These are phyloP conservation scores for Neofusicoccum parvum DNA, from an alignment of 2,329 filamentous ascomycete species.

Conservation along the genomic window DNA sequence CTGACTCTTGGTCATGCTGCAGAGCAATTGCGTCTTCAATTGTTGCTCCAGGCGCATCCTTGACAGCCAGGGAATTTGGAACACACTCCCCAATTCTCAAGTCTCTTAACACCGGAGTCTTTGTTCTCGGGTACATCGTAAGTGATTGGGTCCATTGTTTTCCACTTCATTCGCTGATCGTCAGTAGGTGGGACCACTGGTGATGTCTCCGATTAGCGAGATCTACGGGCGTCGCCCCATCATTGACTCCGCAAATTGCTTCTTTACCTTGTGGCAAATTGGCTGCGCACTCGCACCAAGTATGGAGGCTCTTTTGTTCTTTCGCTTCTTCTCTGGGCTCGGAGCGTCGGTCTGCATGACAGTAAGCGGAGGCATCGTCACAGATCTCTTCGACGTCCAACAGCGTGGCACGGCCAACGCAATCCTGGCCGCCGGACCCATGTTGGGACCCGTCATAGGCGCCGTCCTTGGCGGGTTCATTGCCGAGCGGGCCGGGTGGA, in stretches of 20 bases:
- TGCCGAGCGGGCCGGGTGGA: conserved; percentile 35
- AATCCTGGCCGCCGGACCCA: conserved; percentile 29
- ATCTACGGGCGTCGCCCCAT: conserved; percentile 27
- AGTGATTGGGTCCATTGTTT: too few species aligned
- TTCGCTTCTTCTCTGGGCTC: conserved; percentile 31
- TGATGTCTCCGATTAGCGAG: conserved; percentile 33
- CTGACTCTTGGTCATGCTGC: too few species aligned
- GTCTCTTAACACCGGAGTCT: too few species aligned
- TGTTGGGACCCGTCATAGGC: conserved; percentile 36
- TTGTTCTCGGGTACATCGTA: too few species aligned
- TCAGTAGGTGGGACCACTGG: conserved; percentile 27
- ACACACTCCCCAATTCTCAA: too few species aligned
- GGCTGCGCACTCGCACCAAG: conserved; percentile 30
- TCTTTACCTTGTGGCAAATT: conserved; percentile 55
- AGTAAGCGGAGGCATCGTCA: conserved; percentile 26
- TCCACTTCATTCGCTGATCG: too few species aligned
- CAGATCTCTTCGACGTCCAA: conserved; percentile 30
- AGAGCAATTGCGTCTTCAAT: too few species aligned
- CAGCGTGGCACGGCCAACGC: conserved; percentile 27
- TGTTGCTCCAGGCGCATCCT: too few species aligned
- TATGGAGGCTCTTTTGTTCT: conserved; percentile 28
- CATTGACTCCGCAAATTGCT: conserved; percentile 14
- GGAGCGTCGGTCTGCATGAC: conserved; percentile 29
- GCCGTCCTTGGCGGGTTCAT: conserved; percentile 40
- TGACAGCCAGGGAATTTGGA: too few species aligned